phyloP scores from a whole-genome alignment of 2,329 filamentous ascomycete species.

The Diaporthe batatas region DNA sequence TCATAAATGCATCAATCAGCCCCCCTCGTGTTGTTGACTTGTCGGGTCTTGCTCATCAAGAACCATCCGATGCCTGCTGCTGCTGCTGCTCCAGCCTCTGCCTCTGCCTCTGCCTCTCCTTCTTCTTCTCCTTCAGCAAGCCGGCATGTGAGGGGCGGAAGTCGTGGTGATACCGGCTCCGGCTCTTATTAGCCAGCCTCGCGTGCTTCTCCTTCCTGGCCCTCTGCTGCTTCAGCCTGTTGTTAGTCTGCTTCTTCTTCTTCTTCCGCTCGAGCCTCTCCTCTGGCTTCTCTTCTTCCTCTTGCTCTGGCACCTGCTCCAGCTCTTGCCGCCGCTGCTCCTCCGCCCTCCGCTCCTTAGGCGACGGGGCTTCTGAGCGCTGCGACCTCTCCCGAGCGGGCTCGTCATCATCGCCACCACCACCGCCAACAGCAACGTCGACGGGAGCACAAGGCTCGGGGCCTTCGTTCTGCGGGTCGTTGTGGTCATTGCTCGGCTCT shows the following conservation, averaged over 20 bases:
- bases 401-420: not conserved
- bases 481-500: not conserved
- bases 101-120: not conserved
- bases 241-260: not conserved
- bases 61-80: too few species aligned
- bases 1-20: too few species aligned
- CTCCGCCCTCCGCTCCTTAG: slow-evolving; percentile 1
- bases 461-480: rapidly evolving
- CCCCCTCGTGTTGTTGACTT: too few species aligned
- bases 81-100: not conserved
- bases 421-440: too few species aligned
- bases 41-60: too few species aligned
- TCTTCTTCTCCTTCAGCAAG: not conserved
- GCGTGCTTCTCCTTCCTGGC: not conserved
- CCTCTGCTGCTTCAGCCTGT: not conserved
- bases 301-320: too few species aligned
- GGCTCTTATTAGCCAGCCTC: not conserved
- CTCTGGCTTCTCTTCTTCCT: too few species aligned
- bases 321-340: not conserved
- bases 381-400: not conserved
- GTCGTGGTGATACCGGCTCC: not conserved
- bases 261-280: too few species aligned
- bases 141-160: not conserved
- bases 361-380: slow-evolving; percentile 24
- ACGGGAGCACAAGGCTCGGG: not conserved